Conservation (phyloP, 306 rosid species). For the Hippophae rhamnoides region DNA sequence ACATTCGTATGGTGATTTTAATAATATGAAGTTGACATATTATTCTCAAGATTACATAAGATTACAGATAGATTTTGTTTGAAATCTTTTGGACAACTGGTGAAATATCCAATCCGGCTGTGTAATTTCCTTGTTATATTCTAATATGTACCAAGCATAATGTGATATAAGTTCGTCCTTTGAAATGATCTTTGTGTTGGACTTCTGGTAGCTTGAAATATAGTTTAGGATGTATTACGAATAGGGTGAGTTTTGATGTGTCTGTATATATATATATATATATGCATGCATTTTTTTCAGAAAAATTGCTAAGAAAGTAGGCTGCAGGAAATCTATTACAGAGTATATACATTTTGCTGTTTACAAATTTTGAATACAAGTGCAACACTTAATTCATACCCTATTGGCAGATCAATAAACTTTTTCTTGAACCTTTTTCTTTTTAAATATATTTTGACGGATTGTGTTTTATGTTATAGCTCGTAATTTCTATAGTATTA, state of each 20-base stretch:
- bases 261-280: not conserved
- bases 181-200: not conserved
- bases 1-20: not conserved
- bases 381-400: too few relatives aligned
- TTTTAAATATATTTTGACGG: too few relatives aligned
- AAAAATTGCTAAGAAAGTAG: too few relatives aligned
- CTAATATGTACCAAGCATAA: not conserved
- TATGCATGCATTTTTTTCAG: not conserved
- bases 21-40: not conserved
- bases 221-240: not conserved
- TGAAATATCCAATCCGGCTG: not conserved
- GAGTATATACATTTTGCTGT: too few relatives aligned
- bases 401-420: too few relatives aligned
- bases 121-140: not conserved
- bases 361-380: too few relatives aligned
- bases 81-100: not conserved
- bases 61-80: not conserved
- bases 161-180: not conserved
- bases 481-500: too few relatives aligned
- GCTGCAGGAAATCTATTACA: too few relatives aligned
- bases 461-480: too few relatives aligned
- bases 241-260: not conserved
- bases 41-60: slow-evolving; percentile 1
- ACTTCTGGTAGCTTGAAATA: too few relatives aligned
- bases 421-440: too few relatives aligned